Conservation (phyloP, 495 filamentous ascomycete species). For the Clavariopsis aquatica region DNA sequence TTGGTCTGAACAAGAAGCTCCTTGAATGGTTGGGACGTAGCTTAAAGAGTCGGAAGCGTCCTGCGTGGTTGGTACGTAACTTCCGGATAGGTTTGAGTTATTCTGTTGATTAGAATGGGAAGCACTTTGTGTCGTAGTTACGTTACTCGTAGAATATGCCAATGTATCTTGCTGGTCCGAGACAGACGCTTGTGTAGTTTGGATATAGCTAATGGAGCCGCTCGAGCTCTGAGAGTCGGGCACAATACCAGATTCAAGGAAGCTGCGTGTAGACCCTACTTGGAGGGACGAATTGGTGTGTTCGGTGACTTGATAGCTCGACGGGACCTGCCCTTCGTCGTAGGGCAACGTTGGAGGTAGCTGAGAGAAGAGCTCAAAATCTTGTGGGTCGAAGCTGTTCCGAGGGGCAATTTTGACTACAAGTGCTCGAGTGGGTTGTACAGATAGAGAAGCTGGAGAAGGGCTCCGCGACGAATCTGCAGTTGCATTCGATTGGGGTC, state of each 20-base stretch:
- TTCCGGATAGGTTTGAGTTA: not conserved
- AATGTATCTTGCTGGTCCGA: not conserved
- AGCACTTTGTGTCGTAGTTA: not conserved
- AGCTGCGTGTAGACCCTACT: not conserved
- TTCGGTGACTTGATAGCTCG: not conserved
- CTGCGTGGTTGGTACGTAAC: conserved; percentile 12
- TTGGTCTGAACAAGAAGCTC: no score
- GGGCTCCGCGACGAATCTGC: not conserved
- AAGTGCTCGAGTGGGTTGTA: not conserved
- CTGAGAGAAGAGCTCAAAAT: conserved; percentile 13
- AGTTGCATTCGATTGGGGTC: not conserved
- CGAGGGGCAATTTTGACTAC: not conserved
- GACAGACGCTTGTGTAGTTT: not conserved
- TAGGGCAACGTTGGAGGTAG: not conserved
- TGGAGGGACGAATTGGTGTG: not conserved
- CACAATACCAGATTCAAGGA: conserved; percentile 11
- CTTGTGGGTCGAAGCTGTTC: conserved; percentile 5
- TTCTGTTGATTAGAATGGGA: not conserved
- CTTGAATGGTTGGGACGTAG: no score
- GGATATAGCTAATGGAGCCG: conserved; percentile 9
- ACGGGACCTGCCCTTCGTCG: not conserved
- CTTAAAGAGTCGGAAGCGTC: not conserved
- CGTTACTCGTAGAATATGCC: not conserved
- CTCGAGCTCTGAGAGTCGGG: conserved; percentile 12
- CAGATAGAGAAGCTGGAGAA: not conserved